These are phyloP conservation scores for Ceratocystis cacaofunesta DNA, from an alignment of 2,329 filamentous ascomycete species.

Conservation along the genomic window DNA sequence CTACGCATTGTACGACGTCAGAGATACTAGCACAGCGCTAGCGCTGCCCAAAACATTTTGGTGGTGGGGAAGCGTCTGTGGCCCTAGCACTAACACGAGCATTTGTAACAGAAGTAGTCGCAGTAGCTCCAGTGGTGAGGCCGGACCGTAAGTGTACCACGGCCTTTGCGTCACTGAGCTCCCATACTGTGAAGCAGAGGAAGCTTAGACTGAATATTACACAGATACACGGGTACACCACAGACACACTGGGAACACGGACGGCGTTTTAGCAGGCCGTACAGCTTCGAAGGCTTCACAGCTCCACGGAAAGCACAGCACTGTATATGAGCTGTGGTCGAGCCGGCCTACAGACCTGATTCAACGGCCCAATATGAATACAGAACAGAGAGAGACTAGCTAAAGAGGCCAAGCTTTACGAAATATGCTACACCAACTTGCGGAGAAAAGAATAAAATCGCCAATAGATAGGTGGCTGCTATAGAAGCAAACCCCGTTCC, in stretches of 20 bases:
- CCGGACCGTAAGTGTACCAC: not conserved
- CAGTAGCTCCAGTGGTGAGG: not conserved
- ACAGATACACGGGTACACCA: too few relatives aligned
- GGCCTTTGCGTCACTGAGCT: not conserved
- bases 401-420: not conserved
- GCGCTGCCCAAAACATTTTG: not conserved
- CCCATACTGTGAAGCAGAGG: not conserved
- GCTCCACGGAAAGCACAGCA: too few relatives aligned
- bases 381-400: not conserved
- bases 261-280: not conserved
- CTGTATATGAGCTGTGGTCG: too few relatives aligned
- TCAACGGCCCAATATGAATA: not conserved
- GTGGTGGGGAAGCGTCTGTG: not conserved
- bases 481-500: not conserved
- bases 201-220: not conserved
- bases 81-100: not conserved
- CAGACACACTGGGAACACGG: not conserved
- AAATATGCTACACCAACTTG: not conserved
- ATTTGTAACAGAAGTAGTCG: not conserved
- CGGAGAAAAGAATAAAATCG: not conserved
- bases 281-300: too few relatives aligned
- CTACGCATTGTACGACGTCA: not conserved
- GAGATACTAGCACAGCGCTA: not conserved
- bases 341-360: too few relatives aligned
- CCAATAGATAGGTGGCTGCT: not conserved